Conservation (phyloP, 2,329 filamentous ascomycete genomes). For the Ceratocystis variospora region DNA sequence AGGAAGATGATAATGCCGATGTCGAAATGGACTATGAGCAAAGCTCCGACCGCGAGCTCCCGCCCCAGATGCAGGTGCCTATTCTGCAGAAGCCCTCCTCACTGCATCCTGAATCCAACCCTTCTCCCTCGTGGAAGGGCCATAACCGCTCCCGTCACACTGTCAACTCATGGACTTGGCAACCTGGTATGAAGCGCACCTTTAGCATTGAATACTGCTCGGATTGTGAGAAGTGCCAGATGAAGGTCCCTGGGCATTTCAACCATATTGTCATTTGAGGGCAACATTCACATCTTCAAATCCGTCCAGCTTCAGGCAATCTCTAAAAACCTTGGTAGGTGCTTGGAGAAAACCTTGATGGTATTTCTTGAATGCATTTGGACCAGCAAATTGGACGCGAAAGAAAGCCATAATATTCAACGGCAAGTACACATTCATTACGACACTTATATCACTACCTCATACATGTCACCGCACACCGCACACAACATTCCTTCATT, state of each 20-base stretch:
- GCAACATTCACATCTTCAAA: constrained; percentile 14
- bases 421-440: constrained; percentile 6
- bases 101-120: constrained; percentile 22
- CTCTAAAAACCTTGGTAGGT: no score
- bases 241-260: constrained; percentile 65
- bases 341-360: neutral
- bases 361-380: neutral
- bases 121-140: constrained; percentile 38
- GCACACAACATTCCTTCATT: neutral
- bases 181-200: constrained; percentile 52
- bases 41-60: constrained; percentile 15
- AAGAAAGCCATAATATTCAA: neutral
- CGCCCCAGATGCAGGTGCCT: constrained; percentile 16
- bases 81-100: constrained; percentile 27
- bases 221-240: constrained; percentile 64
- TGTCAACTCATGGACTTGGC: constrained; percentile 45
- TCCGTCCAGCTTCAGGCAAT: no score
- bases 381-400: neutral
- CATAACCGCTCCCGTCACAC: constrained; percentile 47
- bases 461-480: no score
- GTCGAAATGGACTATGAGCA: constrained; percentile 18
- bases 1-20: constrained; percentile 23
- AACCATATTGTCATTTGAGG: constrained; percentile 60
- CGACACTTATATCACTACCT: neutral
- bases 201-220: constrained; percentile 67